These are phyloP conservation scores for Telopea speciosissima DNA, from an alignment of 177 flowering plant species.

Conservation along the genomic window DNA sequence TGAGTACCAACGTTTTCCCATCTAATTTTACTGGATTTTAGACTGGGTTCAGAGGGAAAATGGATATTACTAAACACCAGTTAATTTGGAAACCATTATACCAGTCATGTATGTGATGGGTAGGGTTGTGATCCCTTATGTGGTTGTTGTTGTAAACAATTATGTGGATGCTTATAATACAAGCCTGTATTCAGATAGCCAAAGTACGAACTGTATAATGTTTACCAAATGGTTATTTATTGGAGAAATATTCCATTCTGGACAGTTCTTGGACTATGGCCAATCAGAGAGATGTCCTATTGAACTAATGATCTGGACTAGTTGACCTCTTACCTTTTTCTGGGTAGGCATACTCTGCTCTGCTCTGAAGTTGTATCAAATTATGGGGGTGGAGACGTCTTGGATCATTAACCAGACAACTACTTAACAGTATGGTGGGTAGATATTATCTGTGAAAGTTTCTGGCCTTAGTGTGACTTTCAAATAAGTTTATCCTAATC, in stretches of 20 bases:
- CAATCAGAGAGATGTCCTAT: neutral
- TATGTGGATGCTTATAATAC: neutral
- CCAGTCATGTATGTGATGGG: neutral
- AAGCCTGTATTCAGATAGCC: neutral
- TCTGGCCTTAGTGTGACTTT: neutral
- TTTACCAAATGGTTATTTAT: too few species aligned
- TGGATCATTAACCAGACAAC: neutral
- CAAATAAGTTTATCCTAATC: neutral
- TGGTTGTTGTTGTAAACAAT: neutral
- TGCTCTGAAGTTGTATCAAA: neutral
- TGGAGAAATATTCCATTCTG: neutral
- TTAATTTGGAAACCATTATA: neutral
- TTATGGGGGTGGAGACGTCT: too few species aligned
- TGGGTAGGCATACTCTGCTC: neutral
- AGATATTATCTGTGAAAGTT: too few species aligned
- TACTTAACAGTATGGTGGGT: too few species aligned
- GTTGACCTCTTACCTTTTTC: neutral
- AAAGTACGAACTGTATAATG: neutral
- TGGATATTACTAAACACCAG: neutral
- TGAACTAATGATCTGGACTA: neutral
- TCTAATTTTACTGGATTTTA: too few species aligned
- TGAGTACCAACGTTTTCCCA: constrained; percentile 18
- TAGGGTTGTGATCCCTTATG: too few species aligned
- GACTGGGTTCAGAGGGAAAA: neutral
- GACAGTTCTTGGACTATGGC: neutral